Base-by-base conservation (phyloP, 2,329 filamentous ascomycete genomes). In the Mariannaea sp. region DNA sequence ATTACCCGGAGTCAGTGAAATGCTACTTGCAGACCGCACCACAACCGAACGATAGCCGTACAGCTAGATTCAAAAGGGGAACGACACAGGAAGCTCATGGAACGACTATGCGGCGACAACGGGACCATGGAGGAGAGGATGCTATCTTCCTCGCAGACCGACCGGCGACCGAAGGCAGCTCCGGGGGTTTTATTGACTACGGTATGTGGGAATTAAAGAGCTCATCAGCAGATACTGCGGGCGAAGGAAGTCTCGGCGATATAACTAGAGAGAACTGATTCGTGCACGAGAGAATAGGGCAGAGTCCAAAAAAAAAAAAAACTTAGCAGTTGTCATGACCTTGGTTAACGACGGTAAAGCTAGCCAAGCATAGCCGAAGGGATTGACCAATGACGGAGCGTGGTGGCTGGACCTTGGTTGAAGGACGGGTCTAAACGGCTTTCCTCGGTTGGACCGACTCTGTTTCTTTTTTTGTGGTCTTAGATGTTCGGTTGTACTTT, bases 391-490 rank as follows among this genome's bases (percentile, higher is more conserved):
- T 68, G 14, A 20, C 33, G 38, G 47, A 38, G 59, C 58, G 46
- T 56, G 57, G 60, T 16, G 49, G 51, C 59, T 64, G 55, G 62
- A 12, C 53, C 53, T 51, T 55, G 53, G 53, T 48, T 55, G 53
- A 26, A 38, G 32, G 27, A 32, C 62, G 67, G 61, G 60, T 61
- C 57, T 33, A 51, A 45, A 57, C 70, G 70, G 70, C 64, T 72
- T 68, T 62, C 61, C 64, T 72, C 70, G 70, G 70, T 68, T 71
- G 66, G 68, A 38, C 56, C 46, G 53, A n/a, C 16, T 24, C n/a
- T n/a, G n/a, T n/a, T n/a, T n/a, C n/a, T n/a, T n/a, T n/a, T n/a
- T n/a, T n/a, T n/a, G n/a, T n/a, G n/a, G n/a, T n/a, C n/a, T n/a
- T n/a, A n/a, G n/a, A n/a, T n/a, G n/a, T n/a, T n/a, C n/a, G n/a